Conservation (phyloP, 192 early-diverging fungal species). For the Podila minutissima region DNA sequence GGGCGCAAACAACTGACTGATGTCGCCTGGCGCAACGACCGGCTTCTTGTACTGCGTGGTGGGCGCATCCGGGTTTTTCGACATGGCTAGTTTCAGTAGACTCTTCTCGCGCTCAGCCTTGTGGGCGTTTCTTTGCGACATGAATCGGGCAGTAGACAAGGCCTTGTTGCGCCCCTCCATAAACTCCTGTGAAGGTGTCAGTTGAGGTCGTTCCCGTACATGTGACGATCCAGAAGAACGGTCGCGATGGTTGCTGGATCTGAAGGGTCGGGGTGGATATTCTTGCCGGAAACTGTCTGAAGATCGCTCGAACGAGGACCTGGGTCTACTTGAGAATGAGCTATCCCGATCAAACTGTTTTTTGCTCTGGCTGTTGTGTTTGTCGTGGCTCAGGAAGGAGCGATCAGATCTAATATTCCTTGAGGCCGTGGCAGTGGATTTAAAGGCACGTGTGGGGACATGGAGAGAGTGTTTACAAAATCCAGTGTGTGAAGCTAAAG, state of each 20-base stretch:
- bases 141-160: neutral
- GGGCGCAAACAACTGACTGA: constrained; percentile 21
- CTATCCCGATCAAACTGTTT: too few species aligned
- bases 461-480: too few species aligned
- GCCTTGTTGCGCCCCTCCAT: constrained; percentile 18
- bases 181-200: constrained; percentile 25
- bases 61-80: constrained; percentile 9
- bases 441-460: too few species aligned
- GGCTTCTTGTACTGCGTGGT: neutral
- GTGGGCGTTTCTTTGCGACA: constrained; percentile 5
- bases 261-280: too few species aligned
- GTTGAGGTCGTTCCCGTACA: neutral
- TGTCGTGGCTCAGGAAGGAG: too few species aligned
- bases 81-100: neutral
- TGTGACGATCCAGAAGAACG: neutral
- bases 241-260: neutral
- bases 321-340: too few species aligned
- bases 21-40: constrained; percentile 4
- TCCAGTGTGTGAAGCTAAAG: too few species aligned
- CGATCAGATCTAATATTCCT: too few species aligned
- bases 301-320: too few species aligned
- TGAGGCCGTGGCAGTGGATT: too few species aligned
- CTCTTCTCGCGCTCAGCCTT: constrained; percentile 2
- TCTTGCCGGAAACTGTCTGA: too few species aligned
- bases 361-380: too few species aligned